phyloP scores from a whole-genome alignment of 2,329 filamentous ascomycete species.

The Ophiocordyceps sinensis region DNA sequence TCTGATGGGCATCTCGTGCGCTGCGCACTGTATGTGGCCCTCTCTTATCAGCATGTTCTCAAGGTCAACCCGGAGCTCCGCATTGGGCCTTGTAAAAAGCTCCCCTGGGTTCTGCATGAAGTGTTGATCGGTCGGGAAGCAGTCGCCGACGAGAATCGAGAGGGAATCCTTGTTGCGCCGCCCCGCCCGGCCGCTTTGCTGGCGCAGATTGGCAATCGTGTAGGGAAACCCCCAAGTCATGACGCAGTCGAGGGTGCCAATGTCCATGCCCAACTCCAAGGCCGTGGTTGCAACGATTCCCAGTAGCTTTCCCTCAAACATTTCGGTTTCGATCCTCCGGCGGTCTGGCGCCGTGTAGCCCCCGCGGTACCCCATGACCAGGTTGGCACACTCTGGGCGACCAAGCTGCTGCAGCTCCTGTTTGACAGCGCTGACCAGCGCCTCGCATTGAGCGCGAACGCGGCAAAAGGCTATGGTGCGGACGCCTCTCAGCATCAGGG shows the following conservation, averaged over 20 bases:
- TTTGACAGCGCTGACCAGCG: constrained; percentile 65
- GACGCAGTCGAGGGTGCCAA: constrained; percentile 85
- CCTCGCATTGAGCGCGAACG: constrained; percentile 77
- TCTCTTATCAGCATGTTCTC: constrained; percentile 82
- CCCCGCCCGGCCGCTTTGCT: constrained; percentile 88
- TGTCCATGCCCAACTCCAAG: constrained; percentile 87
- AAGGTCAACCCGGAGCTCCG: constrained; percentile 81
- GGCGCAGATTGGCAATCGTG: constrained; percentile 83
- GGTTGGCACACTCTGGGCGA: constrained; percentile 55
- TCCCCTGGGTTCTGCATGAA: constrained; percentile 96
- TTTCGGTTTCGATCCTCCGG: constrained; percentile 77
- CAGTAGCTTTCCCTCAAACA: constrained; percentile 90
- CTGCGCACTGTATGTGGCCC: constrained; percentile 90
- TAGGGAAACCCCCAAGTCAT: constrained; percentile 92
- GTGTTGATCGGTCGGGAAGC: constrained; percentile 82
- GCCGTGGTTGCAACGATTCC: constrained; percentile 92
- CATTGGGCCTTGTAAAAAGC: constrained; percentile 83
- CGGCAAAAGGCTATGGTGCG: constrained; percentile 87
- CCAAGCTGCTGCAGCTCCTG: constrained; percentile 61
- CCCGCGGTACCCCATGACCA: constrained; percentile 91
- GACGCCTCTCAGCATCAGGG: constrained; percentile 75
- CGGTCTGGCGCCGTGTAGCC: constrained; percentile 90
- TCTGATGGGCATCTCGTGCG: constrained; percentile 86
- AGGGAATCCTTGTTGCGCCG: constrained; percentile 86
- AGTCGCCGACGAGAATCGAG: constrained; percentile 77